phyloP scores from a whole-genome alignment of 306 rosid species.

The Trichosanthes truncata region DNA sequence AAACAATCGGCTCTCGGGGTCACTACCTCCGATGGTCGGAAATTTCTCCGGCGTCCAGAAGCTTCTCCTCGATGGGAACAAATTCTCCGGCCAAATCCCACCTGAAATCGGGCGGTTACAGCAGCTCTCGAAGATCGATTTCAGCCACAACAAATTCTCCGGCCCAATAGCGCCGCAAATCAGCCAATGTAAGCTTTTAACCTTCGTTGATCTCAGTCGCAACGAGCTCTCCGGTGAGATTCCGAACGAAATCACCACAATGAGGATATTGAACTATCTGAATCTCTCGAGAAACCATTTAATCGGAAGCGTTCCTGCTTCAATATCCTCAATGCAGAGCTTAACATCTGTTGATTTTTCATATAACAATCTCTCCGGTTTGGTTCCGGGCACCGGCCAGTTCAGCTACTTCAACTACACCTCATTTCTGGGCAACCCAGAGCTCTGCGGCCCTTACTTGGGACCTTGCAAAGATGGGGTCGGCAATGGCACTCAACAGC shows the following conservation, averaged over 20 bases:
- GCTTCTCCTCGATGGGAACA: slow-evolving; percentile 82
- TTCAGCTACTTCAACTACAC: slow-evolving; percentile 94
- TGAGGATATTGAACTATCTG: slow-evolving; percentile 80
- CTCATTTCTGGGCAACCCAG: slow-evolving; percentile 71
- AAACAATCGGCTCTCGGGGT: slow-evolving; percentile 60
- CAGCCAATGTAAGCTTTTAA: slow-evolving; percentile 68
- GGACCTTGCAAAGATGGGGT: slow-evolving; percentile 80
- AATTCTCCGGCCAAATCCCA: slow-evolving; percentile 65
- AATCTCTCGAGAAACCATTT: slow-evolving; percentile 80
- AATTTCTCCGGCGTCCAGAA: slow-evolving; percentile 86
- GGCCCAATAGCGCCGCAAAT: slow-evolving; percentile 58
- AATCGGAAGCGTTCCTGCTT: slow-evolving; percentile 63
- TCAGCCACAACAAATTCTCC: slow-evolving; percentile 67
- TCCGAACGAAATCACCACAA: slow-evolving; percentile 66
- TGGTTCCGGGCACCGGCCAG: slow-evolving; percentile 95
- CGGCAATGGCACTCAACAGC: slow-evolving; percentile 32
- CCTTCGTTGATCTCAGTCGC: slow-evolving; percentile 79
- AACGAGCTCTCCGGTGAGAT: slow-evolving; percentile 71
- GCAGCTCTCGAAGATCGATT: slow-evolving; percentile 80
- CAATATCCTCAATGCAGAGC: slow-evolving; percentile 82
- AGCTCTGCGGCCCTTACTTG: slow-evolving; percentile 85
- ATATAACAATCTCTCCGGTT: slow-evolving; percentile 85
- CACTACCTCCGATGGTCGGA: slow-evolving; percentile 66
- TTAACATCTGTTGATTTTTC: slow-evolving; percentile 90
- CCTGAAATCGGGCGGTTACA: slow-evolving; percentile 71